Base-by-base conservation (phyloP, 116 monocot species). In the Posidonia oceanica region DNA sequence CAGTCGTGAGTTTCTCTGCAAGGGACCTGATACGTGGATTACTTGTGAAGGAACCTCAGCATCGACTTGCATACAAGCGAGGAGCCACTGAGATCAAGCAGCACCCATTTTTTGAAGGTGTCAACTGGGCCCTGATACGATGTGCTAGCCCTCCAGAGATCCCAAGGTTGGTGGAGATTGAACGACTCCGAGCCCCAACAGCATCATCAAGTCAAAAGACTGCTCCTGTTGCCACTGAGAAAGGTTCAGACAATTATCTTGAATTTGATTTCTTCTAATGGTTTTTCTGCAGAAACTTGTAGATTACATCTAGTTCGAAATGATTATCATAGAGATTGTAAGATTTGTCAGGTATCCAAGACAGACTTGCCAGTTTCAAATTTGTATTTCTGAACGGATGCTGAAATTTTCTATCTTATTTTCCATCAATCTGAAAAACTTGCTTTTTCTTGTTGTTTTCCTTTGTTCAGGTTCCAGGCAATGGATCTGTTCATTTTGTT, bases 71-170 rank as follows among this genome's bases (percentile, higher is more conserved):
- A 11, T 85, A 78, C 69, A 86, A 83, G 79, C 74, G 86, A 4
- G 89, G 89, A 6, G 89, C 89, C 0, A 83, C 86, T 3, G 89
- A 89, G 79, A 86, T 89, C 2, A 89, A 89, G 62, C 89, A 89
- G 57, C 88, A 89, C 18, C 78, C 85, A 0, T 89, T 89, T 78
- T 89, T 89, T 18, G 80, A 89, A 64, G 83, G 86, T 12, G 72
- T 86, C 52, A 89, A 83, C 59, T 89, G 85, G 89, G 86, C 86
- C 1, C 72, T 89, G 79, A 86, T 89, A 39, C 56, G 85, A 39
- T 89, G 89, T 20, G 80, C 85, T 1, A 86, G 40, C 7, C 89
- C 89, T 3, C 89, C 89, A 0, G 81, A 83, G 66, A 69, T 86
- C 13, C 89, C 89, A 14, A 81, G 70, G 64, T 76, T 78, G 0